These are phyloP conservation scores for Lactarius tabidus DNA, from an alignment of 768 basidiomycete genomes.

Conservation along the genomic window DNA sequence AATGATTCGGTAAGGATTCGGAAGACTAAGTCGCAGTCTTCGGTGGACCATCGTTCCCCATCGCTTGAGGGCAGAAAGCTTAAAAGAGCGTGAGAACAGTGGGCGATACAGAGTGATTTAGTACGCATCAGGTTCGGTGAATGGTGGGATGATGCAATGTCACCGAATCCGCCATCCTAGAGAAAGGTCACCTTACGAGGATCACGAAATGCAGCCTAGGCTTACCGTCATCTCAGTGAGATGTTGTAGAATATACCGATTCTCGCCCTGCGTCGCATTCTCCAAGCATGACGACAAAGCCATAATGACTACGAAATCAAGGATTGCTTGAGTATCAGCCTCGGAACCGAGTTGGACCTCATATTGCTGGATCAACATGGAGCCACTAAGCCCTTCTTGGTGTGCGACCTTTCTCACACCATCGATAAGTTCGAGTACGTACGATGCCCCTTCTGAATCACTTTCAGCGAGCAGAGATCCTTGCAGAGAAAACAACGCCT, in stretches of 20 bases:
- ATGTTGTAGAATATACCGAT: conserved; percentile 4
- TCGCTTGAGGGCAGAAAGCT: conserved; percentile 31
- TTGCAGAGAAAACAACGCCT: conserved; percentile 49
- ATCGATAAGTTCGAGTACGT: conserved; percentile 42
- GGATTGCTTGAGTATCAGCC: conserved; percentile 30
- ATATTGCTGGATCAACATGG: conserved; percentile 50
- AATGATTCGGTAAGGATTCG: conserved; percentile 42
- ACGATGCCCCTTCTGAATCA: conserved; percentile 33
- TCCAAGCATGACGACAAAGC: conserved; percentile 45
- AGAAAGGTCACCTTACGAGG: background rate
- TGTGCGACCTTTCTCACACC: conserved; percentile 45
- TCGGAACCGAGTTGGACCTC: conserved; percentile 31
- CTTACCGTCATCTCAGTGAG: conserved; percentile 1
- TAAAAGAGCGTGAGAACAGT: conserved; percentile 36
- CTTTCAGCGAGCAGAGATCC: conserved; percentile 34
- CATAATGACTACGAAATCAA: conserved; percentile 46
- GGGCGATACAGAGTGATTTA: conserved; percentile 44
- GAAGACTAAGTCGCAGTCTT: conserved; percentile 35
- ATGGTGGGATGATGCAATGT: conserved; percentile 29
- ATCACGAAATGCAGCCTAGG: background rate
- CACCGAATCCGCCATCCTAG: conserved; percentile 15
- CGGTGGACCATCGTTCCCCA: conserved; percentile 16
- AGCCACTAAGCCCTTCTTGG: conserved; percentile 47
- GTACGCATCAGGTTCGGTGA: conserved; percentile 47
- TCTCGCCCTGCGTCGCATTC: conserved; percentile 36